Evolutionary conservation across 2,329 filamentous ascomycete species (phyloP).

Genomic region (Verticillium zaregamsianum): DNA sequence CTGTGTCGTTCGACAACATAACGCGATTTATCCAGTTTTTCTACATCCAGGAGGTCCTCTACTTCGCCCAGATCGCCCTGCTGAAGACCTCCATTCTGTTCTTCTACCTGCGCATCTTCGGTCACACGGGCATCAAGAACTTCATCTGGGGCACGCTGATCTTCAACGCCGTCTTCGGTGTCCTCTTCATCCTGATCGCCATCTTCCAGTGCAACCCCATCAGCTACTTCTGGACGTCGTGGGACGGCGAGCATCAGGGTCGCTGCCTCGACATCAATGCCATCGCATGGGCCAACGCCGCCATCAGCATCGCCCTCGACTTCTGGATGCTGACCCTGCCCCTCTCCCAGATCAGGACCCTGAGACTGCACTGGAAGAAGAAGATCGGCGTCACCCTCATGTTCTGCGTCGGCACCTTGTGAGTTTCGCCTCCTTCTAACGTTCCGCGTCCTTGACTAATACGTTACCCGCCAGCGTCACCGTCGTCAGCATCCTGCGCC

Average conservation of each 20-base stretch:
- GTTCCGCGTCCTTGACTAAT: constrained; percentile 1
- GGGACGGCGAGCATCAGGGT: constrained; percentile 43
- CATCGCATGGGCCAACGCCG: constrained; percentile 47
- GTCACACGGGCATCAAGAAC: constrained; percentile 28
- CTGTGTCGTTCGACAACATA: constrained; percentile 33
- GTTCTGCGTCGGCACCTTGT: constrained; percentile 47
- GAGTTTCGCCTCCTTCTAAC: constrained; percentile 13
- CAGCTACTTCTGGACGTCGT: constrained; percentile 47
- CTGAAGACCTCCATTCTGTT: constrained; percentile 48
- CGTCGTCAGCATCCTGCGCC: constrained; percentile 32
- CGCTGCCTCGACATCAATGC: constrained; percentile 44
- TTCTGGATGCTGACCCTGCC: constrained; percentile 48
- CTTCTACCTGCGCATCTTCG: constrained; percentile 54
- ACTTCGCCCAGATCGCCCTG: constrained; percentile 41
- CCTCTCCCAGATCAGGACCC: constrained; percentile 34
- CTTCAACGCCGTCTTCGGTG: constrained; percentile 33
- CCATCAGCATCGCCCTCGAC: constrained; percentile 49
- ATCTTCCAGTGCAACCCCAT: constrained; percentile 50
- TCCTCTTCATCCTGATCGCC: constrained; percentile 36
- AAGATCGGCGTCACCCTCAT: constrained; percentile 45
- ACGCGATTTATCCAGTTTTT: constrained; percentile 38
- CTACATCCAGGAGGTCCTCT: constrained; percentile 37
- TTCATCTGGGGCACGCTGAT: constrained; percentile 37
- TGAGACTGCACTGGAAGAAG: constrained; percentile 42
- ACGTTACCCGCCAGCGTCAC: constrained; percentile 22